Evolutionary conservation across 2,329 filamentous ascomycete genomes (phyloP), one percentile per base, ranked within the genome.

Genomic region (Alternaria dauci): DNA sequence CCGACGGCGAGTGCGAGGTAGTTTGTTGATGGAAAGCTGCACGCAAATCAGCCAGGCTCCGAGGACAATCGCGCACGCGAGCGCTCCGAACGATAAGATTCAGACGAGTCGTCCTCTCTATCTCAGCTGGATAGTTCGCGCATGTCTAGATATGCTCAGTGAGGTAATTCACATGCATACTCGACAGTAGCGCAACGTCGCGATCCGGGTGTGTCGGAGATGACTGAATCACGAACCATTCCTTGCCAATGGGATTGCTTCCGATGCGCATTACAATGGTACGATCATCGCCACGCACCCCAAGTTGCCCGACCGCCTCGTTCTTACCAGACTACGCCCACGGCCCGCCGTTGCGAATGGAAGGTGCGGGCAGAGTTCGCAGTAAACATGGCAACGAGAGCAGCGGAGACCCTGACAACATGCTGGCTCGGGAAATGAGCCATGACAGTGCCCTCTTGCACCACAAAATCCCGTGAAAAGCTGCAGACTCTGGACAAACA

Each of bases 281-380:
- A 55, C 52, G 57, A 46, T 39, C 42, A 48, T 43, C 32, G 34
- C 28, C 26, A 53, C 52, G 52, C 51, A 59, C 36, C 42, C 42
- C 44, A 41, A 41, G 18, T 23, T 23, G 38, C 38, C 38, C 38
- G 43, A 48, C 38, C 20, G 57, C 51, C 36, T 54, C 51, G 44
- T 51, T 36, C 55, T 54, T 58, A 26, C 46, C 44, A 50, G 28
- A 48, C 46, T 36, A 38, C 55, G 9, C 26, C n/a, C 23, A 42
- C 54, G 41, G 55, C 36, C 39, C 56, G 47, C 42, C 41, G 28
- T 50, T 55, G 59, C 55, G 52, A 52, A 50, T 55, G 52, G 59
- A 34, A 41, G 32, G 50, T 54, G 23, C 48, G 46, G 23, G 38
- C 25, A 44, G 25, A 20, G 32, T 51, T 28, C 52, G 59, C 48